Conservation (phyloP, 2,329 filamentous ascomycete species). For the Akanthomyces dipterigenus region DNA sequence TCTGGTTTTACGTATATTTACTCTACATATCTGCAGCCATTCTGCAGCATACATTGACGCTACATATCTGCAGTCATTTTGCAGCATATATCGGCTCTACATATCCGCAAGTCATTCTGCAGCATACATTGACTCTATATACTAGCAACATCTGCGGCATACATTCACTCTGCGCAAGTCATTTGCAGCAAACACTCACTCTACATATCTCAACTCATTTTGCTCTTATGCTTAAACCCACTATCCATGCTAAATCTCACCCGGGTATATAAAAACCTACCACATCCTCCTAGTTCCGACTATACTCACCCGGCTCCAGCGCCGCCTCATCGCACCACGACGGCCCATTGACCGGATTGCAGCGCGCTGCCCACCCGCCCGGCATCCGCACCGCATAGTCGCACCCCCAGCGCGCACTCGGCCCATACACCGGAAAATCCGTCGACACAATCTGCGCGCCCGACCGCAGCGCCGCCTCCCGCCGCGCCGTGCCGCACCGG, state of each 20-base stretch:
- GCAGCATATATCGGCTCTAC: no score
- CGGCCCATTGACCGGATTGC: slow-evolving; percentile 24
- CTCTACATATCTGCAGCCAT: not conserved
- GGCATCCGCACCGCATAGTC: slow-evolving; percentile 31
- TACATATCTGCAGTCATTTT: no score
- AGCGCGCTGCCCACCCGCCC: slow-evolving; percentile 21
- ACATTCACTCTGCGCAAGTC: no score
- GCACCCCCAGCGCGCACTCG: slow-evolving; percentile 38
- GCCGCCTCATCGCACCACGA: slow-evolving; percentile 15
- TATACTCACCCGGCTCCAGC: slow-evolving; percentile 18
- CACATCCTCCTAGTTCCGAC: slow-evolving; percentile 8
- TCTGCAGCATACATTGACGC: no score
- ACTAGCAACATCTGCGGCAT: no score
- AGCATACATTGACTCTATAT: no score
- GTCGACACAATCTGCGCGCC: slow-evolving; percentile 44
- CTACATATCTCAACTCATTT: no score
- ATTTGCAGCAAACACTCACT: no score
- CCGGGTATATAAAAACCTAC: not conserved
- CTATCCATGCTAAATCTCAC: not conserved
- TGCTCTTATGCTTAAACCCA: not conserved
- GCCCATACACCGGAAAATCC: slow-evolving; percentile 40
- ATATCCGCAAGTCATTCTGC: no score
- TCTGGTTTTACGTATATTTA: not conserved
- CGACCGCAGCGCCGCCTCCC: slow-evolving; percentile 35
- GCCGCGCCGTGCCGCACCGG: slow-evolving; percentile 32